These are phyloP conservation scores for Coelastrella sp. DNA, from an alignment of 139 green algal genomes.

Conservation along the genomic window DNA sequence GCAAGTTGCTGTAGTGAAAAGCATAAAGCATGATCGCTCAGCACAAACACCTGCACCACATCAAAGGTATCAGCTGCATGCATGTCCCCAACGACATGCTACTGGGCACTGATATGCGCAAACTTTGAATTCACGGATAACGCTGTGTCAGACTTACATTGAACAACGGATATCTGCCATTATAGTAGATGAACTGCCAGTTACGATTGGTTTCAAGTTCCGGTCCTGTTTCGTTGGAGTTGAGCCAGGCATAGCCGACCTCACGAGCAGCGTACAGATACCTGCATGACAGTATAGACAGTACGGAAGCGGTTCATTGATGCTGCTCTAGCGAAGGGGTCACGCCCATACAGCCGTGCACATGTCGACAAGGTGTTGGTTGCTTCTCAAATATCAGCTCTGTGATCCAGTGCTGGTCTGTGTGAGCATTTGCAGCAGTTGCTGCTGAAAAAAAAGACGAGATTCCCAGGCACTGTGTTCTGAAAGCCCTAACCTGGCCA, in stretches of 20 bases:
- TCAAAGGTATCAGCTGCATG: too few species aligned
- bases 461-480: too few species aligned
- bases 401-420: background rate
- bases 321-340: background rate
- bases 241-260: background rate
- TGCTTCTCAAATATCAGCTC: too few species aligned
- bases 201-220: background rate
- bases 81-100: too few species aligned
- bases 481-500: too few species aligned
- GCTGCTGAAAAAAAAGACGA: background rate
- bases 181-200: conserved; percentile 22
- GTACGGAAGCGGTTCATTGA: background rate
- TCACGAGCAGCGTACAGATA: conserved; percentile 17
- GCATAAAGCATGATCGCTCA: too few species aligned
- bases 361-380: too few species aligned
- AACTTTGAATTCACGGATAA: too few species aligned
- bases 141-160: background rate
- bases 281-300: background rate
- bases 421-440: background rate
- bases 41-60: too few species aligned
- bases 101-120: too few species aligned
- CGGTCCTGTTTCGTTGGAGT: background rate
- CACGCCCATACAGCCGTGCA: background rate
- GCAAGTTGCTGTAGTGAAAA: too few species aligned
- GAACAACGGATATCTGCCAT: conserved; percentile 26